phyloP scores from a whole-genome alignment of 768 basidiomycete genomes.

The Mycena sanguinolenta region DNA sequence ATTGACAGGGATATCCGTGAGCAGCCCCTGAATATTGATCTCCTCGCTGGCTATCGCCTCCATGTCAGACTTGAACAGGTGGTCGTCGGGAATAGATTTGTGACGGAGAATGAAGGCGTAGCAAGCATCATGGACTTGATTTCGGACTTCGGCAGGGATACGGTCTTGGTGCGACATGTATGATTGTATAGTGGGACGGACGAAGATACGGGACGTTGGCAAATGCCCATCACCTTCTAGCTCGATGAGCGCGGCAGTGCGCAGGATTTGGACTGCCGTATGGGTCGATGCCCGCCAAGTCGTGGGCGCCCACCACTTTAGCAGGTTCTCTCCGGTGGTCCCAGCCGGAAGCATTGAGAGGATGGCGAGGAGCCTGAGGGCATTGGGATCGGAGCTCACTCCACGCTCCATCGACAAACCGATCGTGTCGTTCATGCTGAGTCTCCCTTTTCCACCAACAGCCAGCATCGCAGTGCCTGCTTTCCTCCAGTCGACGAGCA shows the following conservation, averaged over 20 bases:
- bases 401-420: not conserved
- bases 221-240: no score
- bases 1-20: no score
- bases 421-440: slow-evolving; percentile 17
- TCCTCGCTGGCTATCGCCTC: slow-evolving; percentile 2
- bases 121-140: slow-evolving; percentile 30
- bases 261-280: slow-evolving; percentile 23
- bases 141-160: slow-evolving; percentile 9
- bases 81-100: slow-evolving; percentile 10
- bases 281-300: slow-evolving; percentile 2
- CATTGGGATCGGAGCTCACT: not conserved
- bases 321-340: slow-evolving; percentile 31
- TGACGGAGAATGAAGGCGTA: slow-evolving; percentile 34
- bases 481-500: slow-evolving; percentile 9
- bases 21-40: slow-evolving; percentile 12
- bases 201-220: slow-evolving; percentile 7
- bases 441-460: not conserved
- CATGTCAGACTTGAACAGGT: slow-evolving; percentile 10
- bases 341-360: slow-evolving; percentile 46
- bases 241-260: slow-evolving; percentile 15
- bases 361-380: slow-evolving; percentile 7
- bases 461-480: slow-evolving; percentile 13
- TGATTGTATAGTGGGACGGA: slow-evolving; percentile 39
- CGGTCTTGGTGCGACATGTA: slow-evolving; percentile 35
- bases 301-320: slow-evolving; percentile 19